Evolutionary conservation across 176 grass and related monocot species (phyloP), one percentile per base, ranked within the genome.

Genomic region (Coix lacrymajobi): DNA sequence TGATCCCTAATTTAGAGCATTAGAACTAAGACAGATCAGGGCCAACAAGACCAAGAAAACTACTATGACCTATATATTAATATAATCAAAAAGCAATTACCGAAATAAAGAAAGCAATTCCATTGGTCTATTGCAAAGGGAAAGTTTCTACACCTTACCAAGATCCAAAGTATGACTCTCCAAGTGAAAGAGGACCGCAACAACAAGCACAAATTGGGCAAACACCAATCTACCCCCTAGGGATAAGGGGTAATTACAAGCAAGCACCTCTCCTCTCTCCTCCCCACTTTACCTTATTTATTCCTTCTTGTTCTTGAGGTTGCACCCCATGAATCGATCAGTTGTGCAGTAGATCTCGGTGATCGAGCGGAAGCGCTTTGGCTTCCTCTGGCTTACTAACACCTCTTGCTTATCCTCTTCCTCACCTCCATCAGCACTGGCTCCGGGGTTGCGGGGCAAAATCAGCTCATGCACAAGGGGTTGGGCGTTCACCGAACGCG

Each of bases 271-370:
- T 58, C 56, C n/a, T 52, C 80, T 65, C 84, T 62, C 37, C 64
- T 77, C 71, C 66, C 13, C 30, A 52, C 66, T 62, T 39, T 73
- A 30, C 25, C 43, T 69, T 30, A 25, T 73, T 67, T 90, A 86
- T 36, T 79, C 25, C 60, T 86, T 73, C 17, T 79, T 79, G 45
- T 49, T 81, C 48, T 3, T 58, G 66, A 66, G 11, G 83, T 7
- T 79, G 72, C 58, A 19, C 24, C 64, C 76, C 71, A 76, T 41
- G 57, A 91, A 89, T 70, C 60, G 45, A 8, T 8, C 56, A 9
- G 84, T 91, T 16, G 64, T 69, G 1, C 32, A 66, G 62, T 95
- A 98, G 79, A 98, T 73, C 78, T 91, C 86, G 2, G 67, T 37
- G 79, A 91, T 86, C 84, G 65, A 37, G 33, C 90, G 88, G 45